Evolutionary conservation across 1,284 basidiomycete genomes (phyloP), one percentile per base, ranked within the genome.

Genomic region (Macrocystidia cucumis): DNA sequence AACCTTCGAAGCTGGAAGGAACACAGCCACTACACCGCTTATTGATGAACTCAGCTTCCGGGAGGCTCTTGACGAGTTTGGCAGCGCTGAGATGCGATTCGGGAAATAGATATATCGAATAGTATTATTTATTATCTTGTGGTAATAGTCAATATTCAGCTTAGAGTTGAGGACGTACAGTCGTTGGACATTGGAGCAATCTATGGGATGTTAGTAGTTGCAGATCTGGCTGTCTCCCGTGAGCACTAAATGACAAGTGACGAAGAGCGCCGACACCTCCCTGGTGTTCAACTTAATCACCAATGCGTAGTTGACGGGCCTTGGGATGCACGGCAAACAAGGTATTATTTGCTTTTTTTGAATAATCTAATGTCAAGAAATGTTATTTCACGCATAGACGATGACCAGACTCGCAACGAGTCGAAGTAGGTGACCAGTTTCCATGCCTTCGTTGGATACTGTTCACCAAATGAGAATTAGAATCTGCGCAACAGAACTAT

Each of bases 11-110:
- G n/a, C n/a, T n/a, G n/a, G n/a, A n/a, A n/a, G n/a, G n/a, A n/a
- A n/a, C n/a, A 13, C 29, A n/a, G 33, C 40, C 26, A 40, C 29
- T 11, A 39, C 44, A 17, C 35, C 45, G 12, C 40, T 55, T 18
- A 55, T 79, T 35, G 65, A 70, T 16, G 76, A 83, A 49, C 44
- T 50, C 9, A 66, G 68, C 29, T 79, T 87, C 45, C 60, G 80
- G 46, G 61, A 65, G 20, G 83, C 83, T 8, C 50, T 87, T 42
- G 82, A 87, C 53, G 70, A 78, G 47, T 87, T 73, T 55, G 64
- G 75, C 4, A 55, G 56, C 5, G 81, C 82, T 7, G 77, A 86
- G 57, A 81, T 85, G 67, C 74, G 83, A 25, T 67, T 83, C 34
- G 83, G 83, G 30, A 81, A 72, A 59, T 86, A 68, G 59, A 39